These are phyloP conservation scores for Pelargonium nanum DNA, from an alignment of 345 rosid genomes.

Conservation along the genomic window DNA sequence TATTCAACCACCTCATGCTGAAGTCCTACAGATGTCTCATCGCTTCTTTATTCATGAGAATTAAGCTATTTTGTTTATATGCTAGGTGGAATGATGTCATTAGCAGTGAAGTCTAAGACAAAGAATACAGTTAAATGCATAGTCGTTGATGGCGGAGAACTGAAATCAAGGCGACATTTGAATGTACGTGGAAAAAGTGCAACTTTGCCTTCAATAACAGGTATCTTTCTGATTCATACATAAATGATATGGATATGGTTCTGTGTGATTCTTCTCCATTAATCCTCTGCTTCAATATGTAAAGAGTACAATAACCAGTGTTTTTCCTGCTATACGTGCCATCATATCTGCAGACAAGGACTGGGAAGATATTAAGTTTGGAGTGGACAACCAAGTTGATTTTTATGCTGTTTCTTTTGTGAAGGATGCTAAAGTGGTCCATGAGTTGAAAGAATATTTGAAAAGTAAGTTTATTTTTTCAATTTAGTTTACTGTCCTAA, in stretches of 20 bases:
- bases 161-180: constrained; percentile 92
- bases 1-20: neutral
- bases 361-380: constrained; percentile 98
- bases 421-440: constrained; percentile 89
- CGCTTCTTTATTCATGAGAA: neutral
- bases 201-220: constrained; percentile 91
- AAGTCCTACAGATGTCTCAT: neutral
- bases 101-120: constrained; percentile 77
- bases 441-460: constrained; percentile 77
- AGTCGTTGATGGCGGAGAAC: constrained; percentile 86
- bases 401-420: constrained; percentile 95
- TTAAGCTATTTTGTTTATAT: constrained; percentile 10
- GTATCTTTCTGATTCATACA: constrained; percentile 24
- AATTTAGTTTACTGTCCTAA: neutral
- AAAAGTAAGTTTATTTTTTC: constrained; percentile 33
- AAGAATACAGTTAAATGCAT: constrained; percentile 58
- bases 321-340: neutral
- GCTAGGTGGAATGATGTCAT: constrained; percentile 96
- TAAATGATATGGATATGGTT: neutral
- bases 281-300: neutral
- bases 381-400: constrained; percentile 93
- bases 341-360: constrained; percentile 59
- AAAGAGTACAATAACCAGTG: neutral
- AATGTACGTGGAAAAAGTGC: constrained; percentile 98
- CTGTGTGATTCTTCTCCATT: neutral